Conservation (phyloP, 192 early-diverging fungal genomes). For the Mortierella claussenii region DNA sequence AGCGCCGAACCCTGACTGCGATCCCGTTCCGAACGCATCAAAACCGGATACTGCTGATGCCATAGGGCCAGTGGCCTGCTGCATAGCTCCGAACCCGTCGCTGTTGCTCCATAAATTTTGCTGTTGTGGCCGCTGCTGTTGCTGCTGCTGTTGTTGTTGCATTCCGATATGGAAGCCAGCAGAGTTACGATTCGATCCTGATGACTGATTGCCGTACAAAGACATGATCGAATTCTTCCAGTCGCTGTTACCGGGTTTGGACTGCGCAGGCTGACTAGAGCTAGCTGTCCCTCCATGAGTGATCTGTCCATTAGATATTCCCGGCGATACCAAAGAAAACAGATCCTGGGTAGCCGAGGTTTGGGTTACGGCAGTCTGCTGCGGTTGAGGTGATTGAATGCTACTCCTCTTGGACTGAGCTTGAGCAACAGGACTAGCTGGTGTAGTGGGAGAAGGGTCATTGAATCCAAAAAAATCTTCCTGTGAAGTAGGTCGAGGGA, state of each 20-base stretch:
- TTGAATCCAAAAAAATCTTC: constrained; percentile 41
- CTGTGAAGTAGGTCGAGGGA: background rate
- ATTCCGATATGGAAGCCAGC: constrained; percentile 6
- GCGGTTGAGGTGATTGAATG: constrained; percentile 1
- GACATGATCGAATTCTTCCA: constrained; percentile 53
- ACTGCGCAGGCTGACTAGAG: background rate
- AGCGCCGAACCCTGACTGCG: background rate
- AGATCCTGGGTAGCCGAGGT: constrained; percentile 28
- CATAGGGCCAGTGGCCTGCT: background rate
- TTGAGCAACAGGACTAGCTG: background rate
- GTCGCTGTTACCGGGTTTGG: constrained; percentile 20
- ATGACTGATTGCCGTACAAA: constrained; percentile 38
- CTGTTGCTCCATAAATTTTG: constrained; percentile 12
- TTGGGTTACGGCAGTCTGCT: background rate
- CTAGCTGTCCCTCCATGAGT: constrained; percentile 2
- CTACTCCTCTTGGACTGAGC: constrained; percentile 14
- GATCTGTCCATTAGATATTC: constrained; percentile 1
- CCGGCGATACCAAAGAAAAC: constrained; percentile 22
- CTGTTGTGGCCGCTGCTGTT: constrained; percentile 7
- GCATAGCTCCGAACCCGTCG: constrained; percentile 7
- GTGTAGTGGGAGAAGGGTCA: constrained; percentile 32
- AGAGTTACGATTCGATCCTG: constrained; percentile 17
- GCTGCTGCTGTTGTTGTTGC: constrained; percentile 26
- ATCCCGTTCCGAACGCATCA: background rate
- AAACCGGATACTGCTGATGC: background rate